Evolutionary conservation across 177 flowering plant genomes (phyloP).

Genomic region (Vitis hybrid): DNA sequence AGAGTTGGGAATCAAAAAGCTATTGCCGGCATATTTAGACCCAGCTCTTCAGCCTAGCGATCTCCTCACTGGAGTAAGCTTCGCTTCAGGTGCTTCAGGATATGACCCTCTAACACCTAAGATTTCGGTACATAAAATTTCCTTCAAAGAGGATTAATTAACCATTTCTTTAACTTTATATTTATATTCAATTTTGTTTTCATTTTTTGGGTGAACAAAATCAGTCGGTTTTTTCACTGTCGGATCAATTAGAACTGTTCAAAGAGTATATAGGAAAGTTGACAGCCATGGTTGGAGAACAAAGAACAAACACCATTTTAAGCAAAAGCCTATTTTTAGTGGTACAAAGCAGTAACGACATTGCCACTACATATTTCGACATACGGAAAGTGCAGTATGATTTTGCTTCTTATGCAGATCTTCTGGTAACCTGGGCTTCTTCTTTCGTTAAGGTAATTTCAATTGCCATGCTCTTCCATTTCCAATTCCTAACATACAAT

Average conservation of each 20-base stretch:
- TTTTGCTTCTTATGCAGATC: slow-evolving; percentile 41
- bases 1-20: too few relatives aligned
- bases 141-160: neutral
- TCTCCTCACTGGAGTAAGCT: too few relatives aligned
- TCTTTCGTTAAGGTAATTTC: slow-evolving; percentile 6
- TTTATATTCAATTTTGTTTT: neutral
- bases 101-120: too few relatives aligned
- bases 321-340: slow-evolving; percentile 33
- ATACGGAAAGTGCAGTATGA: slow-evolving; percentile 30
- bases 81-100: too few relatives aligned
- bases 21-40: too few relatives aligned
- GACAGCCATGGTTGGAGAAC: slow-evolving; percentile 39
- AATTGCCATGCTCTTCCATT: too few relatives aligned
- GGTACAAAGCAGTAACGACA: slow-evolving; percentile 56
- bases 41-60: too few relatives aligned
- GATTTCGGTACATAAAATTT: neutral
- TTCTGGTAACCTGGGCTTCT: slow-evolving; percentile 35
- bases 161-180: neutral
- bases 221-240: slow-evolving; percentile 33
- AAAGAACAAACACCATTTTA: slow-evolving; percentile 28
- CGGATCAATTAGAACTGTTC: slow-evolving; percentile 43
- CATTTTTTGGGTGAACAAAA: neutral
- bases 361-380: slow-evolving; percentile 43
- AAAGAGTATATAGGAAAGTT: slow-evolving; percentile 47
- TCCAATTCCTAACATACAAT: too few relatives aligned